Conservation (phyloP, 1,139 yeast species). For the Petasospora fabianii region DNA sequence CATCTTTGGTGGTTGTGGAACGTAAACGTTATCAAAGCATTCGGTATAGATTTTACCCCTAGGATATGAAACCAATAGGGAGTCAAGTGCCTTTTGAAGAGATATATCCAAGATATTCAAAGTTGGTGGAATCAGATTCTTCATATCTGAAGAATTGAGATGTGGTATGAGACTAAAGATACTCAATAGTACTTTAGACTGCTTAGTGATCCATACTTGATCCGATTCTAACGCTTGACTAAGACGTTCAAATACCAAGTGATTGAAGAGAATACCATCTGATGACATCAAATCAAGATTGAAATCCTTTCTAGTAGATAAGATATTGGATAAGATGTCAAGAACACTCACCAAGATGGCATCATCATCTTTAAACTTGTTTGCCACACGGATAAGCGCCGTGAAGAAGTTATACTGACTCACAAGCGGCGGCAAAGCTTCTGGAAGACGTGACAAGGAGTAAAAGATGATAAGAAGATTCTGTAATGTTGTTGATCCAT, state of each 20-base stretch:
- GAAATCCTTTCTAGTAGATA: slow-evolving; percentile 20
- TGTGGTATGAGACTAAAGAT: slow-evolving; percentile 30
- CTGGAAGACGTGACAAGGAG: slow-evolving; percentile 27
- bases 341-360: slow-evolving; percentile 25
- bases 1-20: slow-evolving; percentile 29
- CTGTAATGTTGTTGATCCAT: slow-evolving; percentile 7
- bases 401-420: slow-evolving; percentile 16
- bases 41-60: slow-evolving; percentile 15
- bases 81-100: slow-evolving; percentile 21
- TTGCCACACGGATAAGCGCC: slow-evolving; percentile 24
- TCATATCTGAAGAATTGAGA: slow-evolving; percentile 20
- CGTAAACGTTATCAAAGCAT: slow-evolving; percentile 18
- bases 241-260: slow-evolving; percentile 9
- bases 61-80: slow-evolving; percentile 19
- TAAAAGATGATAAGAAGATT: slow-evolving; percentile 28
- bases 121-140: slow-evolving; percentile 22
- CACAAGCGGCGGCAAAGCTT: slow-evolving; percentile 23
- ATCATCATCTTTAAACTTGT: slow-evolving; percentile 21
- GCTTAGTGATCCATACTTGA: slow-evolving; percentile 6
- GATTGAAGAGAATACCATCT: slow-evolving; percentile 11
- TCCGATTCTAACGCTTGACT: not conserved
- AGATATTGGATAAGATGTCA: slow-evolving; percentile 27
- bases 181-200: slow-evolving; percentile 9
- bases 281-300: slow-evolving; percentile 15
- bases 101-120: slow-evolving; percentile 23